Base-by-base conservation (phyloP, 75 land plant species). In the Picea glauca region DNA sequence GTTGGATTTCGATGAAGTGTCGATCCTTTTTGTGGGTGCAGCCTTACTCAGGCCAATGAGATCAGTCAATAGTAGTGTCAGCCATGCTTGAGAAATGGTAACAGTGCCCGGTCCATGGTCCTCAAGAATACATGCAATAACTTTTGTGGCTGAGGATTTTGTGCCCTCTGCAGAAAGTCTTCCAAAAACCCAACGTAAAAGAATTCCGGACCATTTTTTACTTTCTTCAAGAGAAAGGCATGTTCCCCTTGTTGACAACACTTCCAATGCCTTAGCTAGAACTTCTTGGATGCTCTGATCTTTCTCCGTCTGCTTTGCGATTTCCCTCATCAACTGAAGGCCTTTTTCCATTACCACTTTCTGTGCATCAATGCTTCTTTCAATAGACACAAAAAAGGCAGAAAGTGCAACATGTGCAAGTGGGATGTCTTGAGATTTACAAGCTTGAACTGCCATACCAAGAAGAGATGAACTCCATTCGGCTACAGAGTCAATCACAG, bases 31-130 rank as follows among this genome's bases (percentile, higher is more conserved):
- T 38, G 57, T 40, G 68, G 78, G 62, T 46, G 84, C n/a, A 18
- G 50, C 23, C 81, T 91, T 91, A 73, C 80, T 80, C 32, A 77
- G 76, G 59, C 76, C 81, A 58, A 95, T 79, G 75, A 90, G 65
- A 63, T 93, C 93, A 62, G 74, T 84, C 13, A 98, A 85, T 76
- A 98, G 15, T 60, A 93, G 64, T 56, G 95, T 89, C 35, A 98
- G 79, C 98, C 98, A 94, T 38, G 93, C 98, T 84, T 95, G 98
- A 70, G 96, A 95, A 75, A 95, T 83, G 17, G 91, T 84, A 58
- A 95, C 75, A 5, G 89, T 80, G 20, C 75, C 77, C 31, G 89
- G 90, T 31, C 98, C 99, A 81, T 93, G 80, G 32, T 88, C 89
- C 72, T 95, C 92, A 76, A 98, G 85, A 70, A 98, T 87, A 79